Evolutionary conservation across 805 yeast species (phyloP), one percentile per base, ranked within the genome.

Genomic region (Yarrowia hollandica): DNA sequence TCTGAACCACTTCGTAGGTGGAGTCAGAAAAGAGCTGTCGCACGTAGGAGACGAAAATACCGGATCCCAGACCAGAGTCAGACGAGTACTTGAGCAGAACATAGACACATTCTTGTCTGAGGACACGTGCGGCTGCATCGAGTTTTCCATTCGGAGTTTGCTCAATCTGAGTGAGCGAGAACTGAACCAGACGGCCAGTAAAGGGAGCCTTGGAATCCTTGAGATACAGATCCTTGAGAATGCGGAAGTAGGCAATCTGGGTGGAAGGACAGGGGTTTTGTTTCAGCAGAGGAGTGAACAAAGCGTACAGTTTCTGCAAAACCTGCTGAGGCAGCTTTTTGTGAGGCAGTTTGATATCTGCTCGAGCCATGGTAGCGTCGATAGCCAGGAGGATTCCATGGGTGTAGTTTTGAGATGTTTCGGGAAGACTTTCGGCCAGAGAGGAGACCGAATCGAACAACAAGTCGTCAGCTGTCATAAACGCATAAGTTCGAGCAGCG

Each of bases 401-500:
- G 0, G 77, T 63, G 39, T 69, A 67, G 63, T 85, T 84, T 54
- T 77, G 79, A 26, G 52, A 44, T 5, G 18, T 19, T 2, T 72
- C 65, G 15, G 52, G 52, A 8, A 44, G 35, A 7, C 35, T 19
- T n/a, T 44, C 52, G 1, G 52, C 35, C 25, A 44, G 23, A 18
- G 35, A 30, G 19, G 35, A 18, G 4, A 52, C 26, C 14, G 26
- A 23, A 26, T 52, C 58, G 19, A 28, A 55, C 5, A 55, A 18
- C 8, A 72, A 68, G 1, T 71, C 74, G 1, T 66, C 64, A 8
- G 72, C 62, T 12, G 80, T 68, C 48, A 85, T 69, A 0, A 84
- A 72, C 0, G 85, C 80, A 1, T 88, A 66, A 4, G 90, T 81
- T 66, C 84, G 77, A 0, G 96, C 88, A 0, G 96, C 87, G 81